phyloP scores from a whole-genome alignment of 805 yeast genomes.

The Metschnikowia lunata region DNA sequence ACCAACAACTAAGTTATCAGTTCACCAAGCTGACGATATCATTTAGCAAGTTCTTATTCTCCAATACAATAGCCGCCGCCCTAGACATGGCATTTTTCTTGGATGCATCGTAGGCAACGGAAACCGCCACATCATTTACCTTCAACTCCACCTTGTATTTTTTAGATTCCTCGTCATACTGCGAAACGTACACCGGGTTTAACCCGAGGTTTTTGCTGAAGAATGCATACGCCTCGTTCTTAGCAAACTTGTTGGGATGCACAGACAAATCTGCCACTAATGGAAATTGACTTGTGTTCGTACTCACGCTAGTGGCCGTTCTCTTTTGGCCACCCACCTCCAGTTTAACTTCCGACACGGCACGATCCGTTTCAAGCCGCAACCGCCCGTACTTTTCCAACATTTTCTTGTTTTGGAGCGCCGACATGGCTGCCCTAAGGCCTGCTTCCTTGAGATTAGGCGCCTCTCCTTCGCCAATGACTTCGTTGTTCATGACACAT shows the following conservation, averaged over 20 bases:
- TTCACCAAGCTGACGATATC: slow-evolving; percentile 12
- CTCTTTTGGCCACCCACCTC: neutral
- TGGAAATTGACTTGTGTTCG: slow-evolving; percentile 21
- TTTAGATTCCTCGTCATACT: slow-evolving; percentile 19
- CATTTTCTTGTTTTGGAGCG: slow-evolving; percentile 52
- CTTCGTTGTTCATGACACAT: slow-evolving; percentile 60
- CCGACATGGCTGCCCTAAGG: slow-evolving; percentile 77
- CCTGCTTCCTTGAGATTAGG: slow-evolving; percentile 74
- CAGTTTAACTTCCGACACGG: slow-evolving; percentile 9
- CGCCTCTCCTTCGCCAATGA: slow-evolving; percentile 71
- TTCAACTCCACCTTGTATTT: slow-evolving; percentile 26
- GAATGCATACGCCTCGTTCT: slow-evolving; percentile 37
- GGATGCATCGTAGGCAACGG: slow-evolving; percentile 31
- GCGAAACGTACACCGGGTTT: slow-evolving; percentile 31
- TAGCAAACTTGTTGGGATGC: slow-evolving; percentile 30
- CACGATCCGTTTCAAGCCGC: slow-evolving; percentile 35
- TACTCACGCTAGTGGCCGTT: neutral
- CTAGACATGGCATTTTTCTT: slow-evolving; percentile 39
- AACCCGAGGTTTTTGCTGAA: slow-evolving; percentile 33
- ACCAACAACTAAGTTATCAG: neutral
- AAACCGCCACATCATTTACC: slow-evolving; percentile 26
- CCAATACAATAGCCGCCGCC: slow-evolving; percentile 37
- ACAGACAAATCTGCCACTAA: slow-evolving; percentile 25
- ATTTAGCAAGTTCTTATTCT: slow-evolving; percentile 18
- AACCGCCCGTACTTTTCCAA: slow-evolving; percentile 60